Evolutionary conservation across 139 green algal genomes (phyloP).

Genomic region (Asterochloris erici): DNA sequence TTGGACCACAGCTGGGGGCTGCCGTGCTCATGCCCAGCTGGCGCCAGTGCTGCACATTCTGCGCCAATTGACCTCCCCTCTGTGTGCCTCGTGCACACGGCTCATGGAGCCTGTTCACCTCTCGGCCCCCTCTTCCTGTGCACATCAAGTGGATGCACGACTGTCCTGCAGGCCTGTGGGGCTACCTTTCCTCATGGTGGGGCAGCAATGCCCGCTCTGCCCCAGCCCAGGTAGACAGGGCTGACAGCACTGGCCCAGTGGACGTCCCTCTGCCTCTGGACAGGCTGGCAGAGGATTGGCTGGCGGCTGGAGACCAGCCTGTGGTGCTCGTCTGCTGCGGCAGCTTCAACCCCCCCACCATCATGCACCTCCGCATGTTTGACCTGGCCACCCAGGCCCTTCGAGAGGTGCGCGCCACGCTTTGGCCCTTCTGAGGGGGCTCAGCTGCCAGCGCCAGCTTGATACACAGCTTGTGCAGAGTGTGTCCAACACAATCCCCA

Average conservation of each 20-base stretch:
- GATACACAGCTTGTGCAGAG: not conserved
- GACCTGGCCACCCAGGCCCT: constrained; percentile 67
- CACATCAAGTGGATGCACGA: too few relatives aligned
- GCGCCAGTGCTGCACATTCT: too few relatives aligned
- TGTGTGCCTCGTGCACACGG: too few relatives aligned
- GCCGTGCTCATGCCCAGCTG: too few relatives aligned
- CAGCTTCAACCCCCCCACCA: constrained; percentile 87
- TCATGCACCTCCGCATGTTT: constrained; percentile 82
- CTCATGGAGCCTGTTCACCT: too few relatives aligned
- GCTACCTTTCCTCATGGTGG: not conserved
- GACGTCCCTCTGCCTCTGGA: constrained; percentile 12
- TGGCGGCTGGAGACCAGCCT: not conserved
- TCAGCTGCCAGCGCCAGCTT: not conserved
- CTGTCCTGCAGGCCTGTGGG: not conserved
- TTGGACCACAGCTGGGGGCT: too few relatives aligned
- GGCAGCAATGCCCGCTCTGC: not conserved
- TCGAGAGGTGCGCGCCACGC: constrained; percentile 31
- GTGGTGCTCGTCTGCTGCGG: constrained; percentile 79
- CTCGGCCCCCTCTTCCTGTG: too few relatives aligned
- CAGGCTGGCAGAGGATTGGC: not conserved
- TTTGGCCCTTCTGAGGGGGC: not conserved
- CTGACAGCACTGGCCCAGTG: not conserved
- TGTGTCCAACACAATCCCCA: too few relatives aligned
- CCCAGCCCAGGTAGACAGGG: too few relatives aligned
- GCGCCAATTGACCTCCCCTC: too few relatives aligned